Evolutionary conservation across 1,284 basidiomycete genomes (phyloP), one percentile per base, ranked within the genome.

Genomic region (Cutaneotrichosporon cavernicola): DNA sequence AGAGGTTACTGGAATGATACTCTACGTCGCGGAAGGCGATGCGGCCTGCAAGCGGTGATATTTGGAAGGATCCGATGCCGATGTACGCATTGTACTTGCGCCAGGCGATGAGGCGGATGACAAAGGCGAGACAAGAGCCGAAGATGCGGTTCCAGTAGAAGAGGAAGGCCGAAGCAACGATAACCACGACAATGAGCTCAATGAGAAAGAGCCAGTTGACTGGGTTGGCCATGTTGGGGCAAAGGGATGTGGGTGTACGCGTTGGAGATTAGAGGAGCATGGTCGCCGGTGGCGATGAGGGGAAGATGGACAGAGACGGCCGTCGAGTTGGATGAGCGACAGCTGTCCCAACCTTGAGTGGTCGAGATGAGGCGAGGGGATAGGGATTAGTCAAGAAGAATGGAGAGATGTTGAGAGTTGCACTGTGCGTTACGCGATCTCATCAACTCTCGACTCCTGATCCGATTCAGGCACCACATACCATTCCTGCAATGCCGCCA

Each of bases 1-100:
- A 91, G 77, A 95, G 89, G 78, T 94, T 96, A 73, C 90, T 90
- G 1, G 91, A 93, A 77, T 95, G 87, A 76, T 96, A 97, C 34
- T 86, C 84, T 30, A 95, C 79, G 75, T 96, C 90, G 80, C 91
- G 91, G 72, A 96, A 84, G 16, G 92, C 84, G 61, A 97, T 88
- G 68, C 92, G 83, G 18, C 94, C 94, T 2, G 89, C 87, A 30
- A 96, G 81, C n/a, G 93, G 82, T 1, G 93, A 93, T 78, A 97
- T 87, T 73, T 95, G 92, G 46, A 95, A 85, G n/a, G 92, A 90
- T 21, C 91, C 79, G 47, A 81, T 77, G 31, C 68, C 64, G 32
- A 81, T 71, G 65, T 80, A 82, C 5, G 75, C 73, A 53, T 79
- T 75, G 63, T 72, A 67, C 21, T 65, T 69, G 50, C 77, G 72